A percentile compares a stretch with the other conserved stretches of the same genome.
Conservation (phyloP, 2,329 filamentous ascomycete species). For the Penicillium frequentans region DNA sequence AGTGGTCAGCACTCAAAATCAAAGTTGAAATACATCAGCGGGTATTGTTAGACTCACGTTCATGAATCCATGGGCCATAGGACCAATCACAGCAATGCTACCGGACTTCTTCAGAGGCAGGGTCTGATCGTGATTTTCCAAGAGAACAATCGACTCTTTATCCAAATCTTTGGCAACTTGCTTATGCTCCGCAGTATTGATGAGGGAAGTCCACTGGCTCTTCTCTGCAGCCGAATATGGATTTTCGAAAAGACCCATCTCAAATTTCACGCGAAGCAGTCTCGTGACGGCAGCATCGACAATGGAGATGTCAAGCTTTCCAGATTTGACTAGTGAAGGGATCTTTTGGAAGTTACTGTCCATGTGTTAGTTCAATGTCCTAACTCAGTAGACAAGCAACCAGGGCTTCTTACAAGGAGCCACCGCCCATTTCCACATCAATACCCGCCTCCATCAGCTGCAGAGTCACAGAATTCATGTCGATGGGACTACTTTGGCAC, state of each 20-base stretch:
- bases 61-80: conserved; percentile 71
- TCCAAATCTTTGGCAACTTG: conserved; percentile 64
- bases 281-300: conserved; percentile 68
- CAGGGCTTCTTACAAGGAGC: conserved; percentile 57
- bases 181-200: conserved; percentile 62
- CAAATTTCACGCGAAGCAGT: conserved; percentile 67
- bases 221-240: conserved; percentile 62
- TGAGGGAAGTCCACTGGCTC: conserved; percentile 56
- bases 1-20: neutral
- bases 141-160: conserved; percentile 61
- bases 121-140: conserved; percentile 58
- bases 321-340: conserved; percentile 61
- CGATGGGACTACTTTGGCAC: conserved; percentile 60
- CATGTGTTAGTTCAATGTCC: neutral
- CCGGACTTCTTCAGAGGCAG: conserved; percentile 62
- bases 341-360: conserved; percentile 64
- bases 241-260: conserved; percentile 69
- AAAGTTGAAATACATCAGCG: neutral
- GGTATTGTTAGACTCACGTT: conserved; percentile 52
- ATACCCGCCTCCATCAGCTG: conserved; percentile 67
- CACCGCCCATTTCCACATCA: conserved; percentile 75
- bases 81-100: conserved; percentile 72
- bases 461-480: conserved; percentile 64
- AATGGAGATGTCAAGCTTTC: conserved; percentile 58
- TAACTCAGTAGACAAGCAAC: neutral